phyloP scores from a whole-genome alignment of 2,329 filamentous ascomycete species.

The Didymella pomorum region DNA sequence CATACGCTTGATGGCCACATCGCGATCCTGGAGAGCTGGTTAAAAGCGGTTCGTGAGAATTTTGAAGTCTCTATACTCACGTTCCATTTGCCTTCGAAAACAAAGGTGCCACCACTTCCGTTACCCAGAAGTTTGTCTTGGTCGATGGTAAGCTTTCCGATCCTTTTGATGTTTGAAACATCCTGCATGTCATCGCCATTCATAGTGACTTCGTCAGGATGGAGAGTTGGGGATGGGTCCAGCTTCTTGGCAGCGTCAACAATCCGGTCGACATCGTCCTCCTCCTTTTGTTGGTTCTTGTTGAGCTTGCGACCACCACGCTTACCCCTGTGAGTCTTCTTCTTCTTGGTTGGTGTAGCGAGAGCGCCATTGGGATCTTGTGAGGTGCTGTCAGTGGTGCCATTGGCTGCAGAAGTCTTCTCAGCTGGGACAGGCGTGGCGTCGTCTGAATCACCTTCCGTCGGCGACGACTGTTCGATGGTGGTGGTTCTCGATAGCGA shows the following conservation, averaged over 20 bases:
- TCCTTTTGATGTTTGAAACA: conserved; percentile 61
- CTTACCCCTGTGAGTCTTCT: conserved; percentile 60
- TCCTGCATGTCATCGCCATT: conserved; percentile 57
- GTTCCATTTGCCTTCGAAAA: conserved; percentile 94
- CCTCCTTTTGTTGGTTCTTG: conserved; percentile 50
- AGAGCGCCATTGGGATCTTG: conserved; percentile 34
- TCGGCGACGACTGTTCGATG: conserved; percentile 36
- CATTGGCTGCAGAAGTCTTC: conserved; percentile 12
- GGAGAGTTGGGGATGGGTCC: conserved; percentile 42
- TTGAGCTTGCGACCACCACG: conserved; percentile 58
- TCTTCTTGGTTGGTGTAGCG: conserved; percentile 53
- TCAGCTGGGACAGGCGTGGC: conserved; percentile 20
- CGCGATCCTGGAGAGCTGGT: conserved; percentile 64
- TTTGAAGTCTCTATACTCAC: conserved; percentile 32
- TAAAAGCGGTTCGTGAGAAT: background rate
- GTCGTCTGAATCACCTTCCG: conserved; percentile 27
- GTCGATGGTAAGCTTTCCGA: conserved; percentile 67
- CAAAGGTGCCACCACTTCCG: conserved; percentile 95
- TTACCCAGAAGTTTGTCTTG: conserved; percentile 70
- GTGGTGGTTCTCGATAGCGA: conserved; percentile 47
- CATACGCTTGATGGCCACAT: conserved; percentile 97
- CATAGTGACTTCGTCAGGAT: conserved; percentile 52
- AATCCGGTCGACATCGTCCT: conserved; percentile 50
- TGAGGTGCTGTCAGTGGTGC: conserved; percentile 27
- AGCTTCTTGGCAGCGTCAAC: conserved; percentile 52